Conservation (phyloP, 2,329 filamentous ascomycete genomes). For the Pseudocercospora fuligena region DNA sequence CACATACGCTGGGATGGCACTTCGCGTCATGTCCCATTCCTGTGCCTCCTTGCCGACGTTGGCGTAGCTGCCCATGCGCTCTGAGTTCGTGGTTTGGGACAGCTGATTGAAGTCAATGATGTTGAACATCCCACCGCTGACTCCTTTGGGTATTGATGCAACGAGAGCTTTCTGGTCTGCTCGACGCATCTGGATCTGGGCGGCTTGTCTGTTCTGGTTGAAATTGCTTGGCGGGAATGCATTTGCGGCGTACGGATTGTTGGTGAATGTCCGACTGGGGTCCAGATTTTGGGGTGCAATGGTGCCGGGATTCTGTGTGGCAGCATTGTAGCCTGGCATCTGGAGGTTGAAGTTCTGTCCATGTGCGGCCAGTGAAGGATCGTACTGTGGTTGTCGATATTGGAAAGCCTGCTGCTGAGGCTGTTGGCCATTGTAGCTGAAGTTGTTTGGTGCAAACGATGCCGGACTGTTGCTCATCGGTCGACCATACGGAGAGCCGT, state of each 20-base stretch:
- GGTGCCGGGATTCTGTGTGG: constrained; percentile 30
- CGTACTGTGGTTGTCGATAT: constrained; percentile 35
- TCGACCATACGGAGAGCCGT: constrained; percentile 32
- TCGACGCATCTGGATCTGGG: constrained; percentile 16
- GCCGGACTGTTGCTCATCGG: constrained; percentile 37
- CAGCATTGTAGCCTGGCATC: constrained; percentile 20
- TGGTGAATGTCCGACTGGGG: constrained; percentile 18
- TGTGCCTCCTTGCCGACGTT: constrained; percentile 49
- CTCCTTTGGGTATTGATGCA: constrained; percentile 36
- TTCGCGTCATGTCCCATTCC: constrained; percentile 51
- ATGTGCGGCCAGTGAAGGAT: constrained; percentile 27
- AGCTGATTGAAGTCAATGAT: constrained; percentile 49
- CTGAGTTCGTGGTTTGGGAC: constrained; percentile 50
- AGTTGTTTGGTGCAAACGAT: constrained; percentile 32
- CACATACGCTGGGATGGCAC: constrained; percentile 49
- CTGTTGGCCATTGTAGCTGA: constrained; percentile 31
- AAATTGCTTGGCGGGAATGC: constrained; percentile 17
- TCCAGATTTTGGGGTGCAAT: constrained; percentile 41
- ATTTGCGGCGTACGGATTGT: constrained; percentile 22
- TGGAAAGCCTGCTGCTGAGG: constrained; percentile 21
- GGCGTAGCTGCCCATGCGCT: constrained; percentile 49
- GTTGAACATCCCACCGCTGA: constrained; percentile 45
- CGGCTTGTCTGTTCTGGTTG: constrained; percentile 21
- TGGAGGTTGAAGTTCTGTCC: constrained; percentile 29
- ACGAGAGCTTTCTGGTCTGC: constrained; percentile 37